Base-by-base conservation (phyloP, 805 yeast genomes). In the Yarrowia yakushimensis region DNA sequence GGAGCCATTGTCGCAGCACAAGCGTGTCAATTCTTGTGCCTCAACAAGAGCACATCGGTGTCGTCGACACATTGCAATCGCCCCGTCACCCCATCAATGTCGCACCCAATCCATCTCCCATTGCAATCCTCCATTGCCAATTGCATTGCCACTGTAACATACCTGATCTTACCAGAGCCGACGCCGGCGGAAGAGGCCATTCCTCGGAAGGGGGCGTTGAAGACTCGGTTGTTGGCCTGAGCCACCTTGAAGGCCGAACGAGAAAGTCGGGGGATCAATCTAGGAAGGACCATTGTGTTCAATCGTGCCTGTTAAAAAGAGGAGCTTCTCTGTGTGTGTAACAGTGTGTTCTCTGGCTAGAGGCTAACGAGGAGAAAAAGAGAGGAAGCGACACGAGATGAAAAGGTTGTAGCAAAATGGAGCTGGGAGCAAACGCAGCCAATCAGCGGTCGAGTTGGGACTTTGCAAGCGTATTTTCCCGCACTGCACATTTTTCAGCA, bases 231-330 rank as follows among this genome's bases (percentile, higher is more conserved):
- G 82, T 86, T 86, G 77, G 91, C 90, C 82, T 85, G 88, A 73
- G 91, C 96, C 72, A 93, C 92, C 79, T 85, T 84, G 79, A 87
- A 84, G 74, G 96, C 96, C 76, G 88, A 82, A 80, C 91, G 90
- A 72, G 96, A 85, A 74, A 74, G 63, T 65, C 73, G 71, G 62
- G 77, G 77, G 63, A 74, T 66, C 63, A 74, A 71, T 67, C 77
- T 74, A 61, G 77, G 82, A 76, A 80, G 81, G 78, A 82, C 85
- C 85, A 82, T 82, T 73, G 85, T 77, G 88, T 91, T 55, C 70
- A 18, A 18, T 55, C 61, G 61, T 55, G 61, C 61, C 61, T 55
- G 61, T 55, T 52, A 52, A 52, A 52, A 55, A 55, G 61, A 55
- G 48, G 61, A 55, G 61, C 61, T 55, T 52, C 59, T 52, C 59